Base-by-base conservation (phyloP, 2,329 filamentous ascomycete species). In the Neofusicoccum kwambonambiense region DNA sequence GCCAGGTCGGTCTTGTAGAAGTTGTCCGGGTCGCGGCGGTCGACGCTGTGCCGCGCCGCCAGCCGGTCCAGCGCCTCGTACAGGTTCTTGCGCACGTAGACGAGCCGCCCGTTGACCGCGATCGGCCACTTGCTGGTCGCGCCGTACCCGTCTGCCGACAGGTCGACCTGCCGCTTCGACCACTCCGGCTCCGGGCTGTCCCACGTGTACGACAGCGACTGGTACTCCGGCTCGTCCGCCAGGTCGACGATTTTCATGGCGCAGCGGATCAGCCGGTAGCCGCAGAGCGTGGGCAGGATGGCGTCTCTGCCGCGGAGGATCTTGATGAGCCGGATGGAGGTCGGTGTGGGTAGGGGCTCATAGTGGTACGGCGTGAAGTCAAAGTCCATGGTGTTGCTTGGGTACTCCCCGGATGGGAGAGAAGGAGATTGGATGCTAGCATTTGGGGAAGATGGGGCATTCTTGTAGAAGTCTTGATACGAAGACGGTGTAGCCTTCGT, bases 11-110 rank as follows among this genome's bases (percentile, higher is more conserved):
- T 54, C 17, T 49, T 17, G 41, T 64, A 4, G 9, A 15, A 37
- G 13, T 63, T 15, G 27, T 54, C 41, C n/a, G 19, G 50, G 3
- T 64, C 61, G 27, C 27, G 27, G 27, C 27, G 27, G 27, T 31
- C 27, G 27, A 31, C 27, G 5, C 27, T 31, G 27, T 31, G 27
- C 27, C 6, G 37, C 6, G 13, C n/a, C 1, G 12, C 9, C n/a
- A 64, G 39, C 49, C 37, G 61, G n/a, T 27, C 17, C 15, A 64
- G 27, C 41, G 47, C 61, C 22, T 64, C 61, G 61, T 35, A 64
- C 27, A 64, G 37, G 27, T 64, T 56, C 50, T 47, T 64, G 37
- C 39, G 49, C 37, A 64, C 31, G 15, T 19, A 45, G n/a, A 19
- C 22, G 4, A 47, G 31, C 6, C 12, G n/a, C 3, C 61, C 27